Evolutionary conservation across 495 filamentous ascomycete species (phyloP), one percentile per base, ranked within the genome.

Genomic region (Glarea lozoyensis): DNA sequence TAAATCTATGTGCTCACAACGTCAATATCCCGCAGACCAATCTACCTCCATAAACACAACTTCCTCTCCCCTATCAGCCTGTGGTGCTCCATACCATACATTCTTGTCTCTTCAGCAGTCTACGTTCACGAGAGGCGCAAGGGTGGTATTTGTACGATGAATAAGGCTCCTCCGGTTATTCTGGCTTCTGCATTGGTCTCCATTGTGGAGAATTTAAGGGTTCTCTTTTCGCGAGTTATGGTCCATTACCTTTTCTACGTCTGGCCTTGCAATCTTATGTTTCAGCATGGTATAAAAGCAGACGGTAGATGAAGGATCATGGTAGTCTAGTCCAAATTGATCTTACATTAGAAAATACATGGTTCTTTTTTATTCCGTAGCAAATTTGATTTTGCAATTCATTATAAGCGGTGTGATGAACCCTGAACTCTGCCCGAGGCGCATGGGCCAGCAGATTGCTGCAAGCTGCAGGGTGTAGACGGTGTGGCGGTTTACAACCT

Each of bases 1-100:
- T 94, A 90, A 68, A 59, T 42, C 11, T 23, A 17, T 39, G 23
- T 44, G 33, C 5, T 40, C 42, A 39, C 27, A 31, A 6, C 18
- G 38, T 40, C 38, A 40, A 30, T 35, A 39, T 47, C 49, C 53
- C 27, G 20, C 40, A 47, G 38, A 56, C 34, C 41, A 46, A 46
- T 7, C 45, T 42, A 31, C 42, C 43, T 56, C 42, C 49, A 52
- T 56, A 52, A 7, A 43, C 45, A 49, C 49, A 53, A 49, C 41
- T 30, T 46, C 50, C 53, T 55, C 43, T 38, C 42, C 49, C 31
- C 38, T 45, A 46, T 53, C 46, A 37, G 38, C 46, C 48, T 48
- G 45, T 56, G 45, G 53, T 56, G 53, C 52, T 46, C 45, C 41
- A 42, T 47, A 15, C 43, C 48, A 23, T 43, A 40, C 53, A 55